A percentile compares a stretch with the other conserved stretches of the same genome.
Conservation (phyloP, 2,329 filamentous ascomycete species). For the Chrysoporthe puriensis region DNA sequence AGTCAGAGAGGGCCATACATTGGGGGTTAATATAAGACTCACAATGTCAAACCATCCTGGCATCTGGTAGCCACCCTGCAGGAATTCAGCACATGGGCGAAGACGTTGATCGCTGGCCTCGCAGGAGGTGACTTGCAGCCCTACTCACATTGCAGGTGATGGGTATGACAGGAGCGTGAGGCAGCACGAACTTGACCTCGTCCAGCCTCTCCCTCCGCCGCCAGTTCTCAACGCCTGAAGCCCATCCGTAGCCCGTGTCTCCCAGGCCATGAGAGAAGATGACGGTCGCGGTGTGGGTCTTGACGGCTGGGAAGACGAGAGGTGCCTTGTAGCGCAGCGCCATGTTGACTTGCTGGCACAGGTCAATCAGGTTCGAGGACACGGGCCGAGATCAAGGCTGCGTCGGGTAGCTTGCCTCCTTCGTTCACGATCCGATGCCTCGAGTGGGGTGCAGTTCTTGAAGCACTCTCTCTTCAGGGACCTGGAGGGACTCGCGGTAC, state of each 20-base stretch:
- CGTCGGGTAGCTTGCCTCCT: background rate
- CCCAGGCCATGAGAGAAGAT: constrained; percentile 94
- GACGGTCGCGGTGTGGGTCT: constrained; percentile 87
- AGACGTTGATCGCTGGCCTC: constrained; percentile 9
- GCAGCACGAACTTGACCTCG: constrained; percentile 92
- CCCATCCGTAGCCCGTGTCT: constrained; percentile 80
- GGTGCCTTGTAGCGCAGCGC: constrained; percentile 46
- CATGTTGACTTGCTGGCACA: constrained; percentile 17
- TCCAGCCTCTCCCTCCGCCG: constrained; percentile 77
- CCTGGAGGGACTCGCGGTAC: background rate
- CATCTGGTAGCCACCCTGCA: constrained; percentile 68
- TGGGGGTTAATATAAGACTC: constrained; percentile 30
- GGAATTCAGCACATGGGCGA: constrained; percentile 6
- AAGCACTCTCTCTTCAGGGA: background rate
- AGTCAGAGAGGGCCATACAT: constrained; percentile 7
- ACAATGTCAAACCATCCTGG: constrained; percentile 88
- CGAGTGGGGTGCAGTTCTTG: background rate
- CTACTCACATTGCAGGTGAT: constrained; percentile 69
- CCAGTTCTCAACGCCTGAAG: constrained; percentile 85
- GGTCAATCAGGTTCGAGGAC: background rate
- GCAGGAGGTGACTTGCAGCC: background rate
- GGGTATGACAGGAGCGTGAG: constrained; percentile 84
- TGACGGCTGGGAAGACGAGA: constrained; percentile 77
- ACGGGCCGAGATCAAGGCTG: constrained; percentile 1
- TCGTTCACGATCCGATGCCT: constrained; percentile 9